Evolutionary conservation across 768 basidiomycete genomes (phyloP).

Genomic region (Rhodotorula diobovata): DNA sequence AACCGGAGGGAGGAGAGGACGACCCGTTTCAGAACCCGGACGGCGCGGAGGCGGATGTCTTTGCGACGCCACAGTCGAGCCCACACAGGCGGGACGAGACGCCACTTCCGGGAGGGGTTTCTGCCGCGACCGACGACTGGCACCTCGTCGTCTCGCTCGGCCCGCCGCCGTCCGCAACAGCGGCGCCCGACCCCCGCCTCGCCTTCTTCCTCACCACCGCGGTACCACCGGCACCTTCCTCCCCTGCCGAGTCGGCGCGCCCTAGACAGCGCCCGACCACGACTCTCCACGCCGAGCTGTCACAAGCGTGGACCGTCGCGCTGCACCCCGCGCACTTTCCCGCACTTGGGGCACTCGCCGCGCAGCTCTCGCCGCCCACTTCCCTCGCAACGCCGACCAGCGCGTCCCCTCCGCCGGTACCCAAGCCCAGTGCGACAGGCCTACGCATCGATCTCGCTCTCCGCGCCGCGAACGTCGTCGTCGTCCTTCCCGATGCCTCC

Average conservation of each 20-base stretch:
- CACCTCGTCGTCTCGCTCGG: conserved; percentile 17
- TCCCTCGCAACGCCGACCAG: conserved; percentile 21
- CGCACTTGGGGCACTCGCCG: neutral
- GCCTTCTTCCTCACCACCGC: conserved; percentile 12
- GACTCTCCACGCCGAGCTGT: neutral
- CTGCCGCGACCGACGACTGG: neutral
- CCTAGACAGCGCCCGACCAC: neutral
- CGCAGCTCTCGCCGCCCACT: neutral
- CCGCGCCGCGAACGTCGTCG: conserved; percentile 49
- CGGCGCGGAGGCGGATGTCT: neutral
- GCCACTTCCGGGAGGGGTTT: neutral
- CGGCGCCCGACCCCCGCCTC: neutral
- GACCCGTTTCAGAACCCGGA: conserved; percentile 26
- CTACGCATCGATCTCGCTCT: conserved; percentile 54
- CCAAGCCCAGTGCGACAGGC: conserved; percentile 35
- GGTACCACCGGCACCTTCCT: neutral
- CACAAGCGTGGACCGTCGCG: neutral
- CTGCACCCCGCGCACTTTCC: neutral
- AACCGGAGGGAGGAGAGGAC: neutral
- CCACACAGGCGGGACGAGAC: neutral
- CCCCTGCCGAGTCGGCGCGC: neutral
- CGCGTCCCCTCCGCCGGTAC: conserved; percentile 32
- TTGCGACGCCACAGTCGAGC: neutral
- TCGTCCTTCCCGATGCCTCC: conserved; percentile 29
- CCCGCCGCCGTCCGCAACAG: neutral